These are phyloP conservation scores for Fraxinus nigra DNA, from an alignment of 305 asterid genomes.

Conservation along the genomic window DNA sequence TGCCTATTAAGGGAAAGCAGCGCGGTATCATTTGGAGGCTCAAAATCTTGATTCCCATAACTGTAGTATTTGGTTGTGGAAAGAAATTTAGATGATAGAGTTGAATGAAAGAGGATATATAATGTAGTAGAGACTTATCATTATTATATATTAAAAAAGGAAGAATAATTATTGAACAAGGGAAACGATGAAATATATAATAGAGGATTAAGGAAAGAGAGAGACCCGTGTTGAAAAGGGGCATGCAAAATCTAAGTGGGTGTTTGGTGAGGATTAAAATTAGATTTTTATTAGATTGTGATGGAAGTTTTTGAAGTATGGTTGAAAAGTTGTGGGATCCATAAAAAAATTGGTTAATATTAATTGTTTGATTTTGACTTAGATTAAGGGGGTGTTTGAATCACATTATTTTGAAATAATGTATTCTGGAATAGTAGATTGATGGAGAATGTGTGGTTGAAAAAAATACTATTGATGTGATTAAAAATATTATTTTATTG, in stretches of 20 bases:
- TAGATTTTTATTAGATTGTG: no score
- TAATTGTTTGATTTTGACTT: no score
- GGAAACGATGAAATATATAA: neutral
- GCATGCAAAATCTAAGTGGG: neutral
- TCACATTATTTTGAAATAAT: no score
- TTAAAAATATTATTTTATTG: no score
- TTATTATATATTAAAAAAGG: neutral
- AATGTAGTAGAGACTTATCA: neutral
- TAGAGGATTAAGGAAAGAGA: neutral
- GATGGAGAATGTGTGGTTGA: no score
- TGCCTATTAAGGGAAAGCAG: neutral
- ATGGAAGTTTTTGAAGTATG: no score
- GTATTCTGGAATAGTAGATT: no score
- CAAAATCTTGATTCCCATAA: neutral
- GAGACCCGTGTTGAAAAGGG: constrained; percentile 19
- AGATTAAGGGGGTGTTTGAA: no score
- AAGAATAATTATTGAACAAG: neutral
- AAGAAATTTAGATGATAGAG: neutral
- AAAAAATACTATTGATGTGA: no score
- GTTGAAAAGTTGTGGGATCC: no score
- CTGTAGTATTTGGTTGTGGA: neutral
- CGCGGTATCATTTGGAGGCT: neutral
- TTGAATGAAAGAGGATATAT: neutral
- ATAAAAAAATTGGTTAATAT: no score
- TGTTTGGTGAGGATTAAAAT: no score